Percentiles rank a stretch among this genome's conserved stretches.
Conservation (phyloP, 2,329 filamentous ascomycete genomes). For the Colletotrichum nymphaeae region DNA sequence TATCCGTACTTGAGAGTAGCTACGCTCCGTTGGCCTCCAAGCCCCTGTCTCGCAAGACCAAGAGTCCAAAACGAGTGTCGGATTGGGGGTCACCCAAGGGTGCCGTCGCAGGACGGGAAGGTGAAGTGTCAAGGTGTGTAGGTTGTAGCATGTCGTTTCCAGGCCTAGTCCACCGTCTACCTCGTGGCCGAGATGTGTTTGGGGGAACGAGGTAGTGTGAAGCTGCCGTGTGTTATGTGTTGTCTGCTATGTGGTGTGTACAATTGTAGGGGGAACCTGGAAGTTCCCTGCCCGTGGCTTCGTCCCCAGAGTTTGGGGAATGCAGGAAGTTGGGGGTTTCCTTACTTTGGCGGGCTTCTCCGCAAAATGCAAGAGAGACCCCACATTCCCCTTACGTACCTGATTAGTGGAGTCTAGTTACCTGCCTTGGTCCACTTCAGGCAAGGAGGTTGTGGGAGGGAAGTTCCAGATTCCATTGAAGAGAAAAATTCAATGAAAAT, state of each 20-base stretch:
- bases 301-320: slow-evolving; percentile 27
- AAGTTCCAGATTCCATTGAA: background rate
- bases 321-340: slow-evolving; percentile 18
- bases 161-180: background rate
- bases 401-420: slow-evolving; percentile 5
- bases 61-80: slow-evolving; percentile 2
- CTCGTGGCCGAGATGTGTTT: slow-evolving; percentile 17
- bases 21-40: background rate
- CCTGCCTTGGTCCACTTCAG: background rate
- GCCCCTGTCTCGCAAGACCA: slow-evolving; percentile 13
- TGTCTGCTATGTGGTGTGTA: too few relatives aligned
- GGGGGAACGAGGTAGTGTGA: background rate
- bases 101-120: slow-evolving; percentile 1
- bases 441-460: background rate
- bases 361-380: slow-evolving; percentile 21
- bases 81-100: slow-evolving; percentile 1
- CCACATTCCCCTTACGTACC: slow-evolving; percentile 29
- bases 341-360: slow-evolving; percentile 24
- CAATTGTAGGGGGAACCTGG: background rate
- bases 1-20: too few relatives aligned
- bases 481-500: background rate
- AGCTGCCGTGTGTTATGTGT: too few relatives aligned
- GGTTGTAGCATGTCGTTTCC: background rate
- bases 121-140: background rate
- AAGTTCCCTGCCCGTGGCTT: background rate